Percentiles rank a stretch among this genome's conserved stretches.
phyloP scores from a whole-genome alignment of 2,329 filamentous ascomycete species.

The Verticillium dahliae region DNA sequence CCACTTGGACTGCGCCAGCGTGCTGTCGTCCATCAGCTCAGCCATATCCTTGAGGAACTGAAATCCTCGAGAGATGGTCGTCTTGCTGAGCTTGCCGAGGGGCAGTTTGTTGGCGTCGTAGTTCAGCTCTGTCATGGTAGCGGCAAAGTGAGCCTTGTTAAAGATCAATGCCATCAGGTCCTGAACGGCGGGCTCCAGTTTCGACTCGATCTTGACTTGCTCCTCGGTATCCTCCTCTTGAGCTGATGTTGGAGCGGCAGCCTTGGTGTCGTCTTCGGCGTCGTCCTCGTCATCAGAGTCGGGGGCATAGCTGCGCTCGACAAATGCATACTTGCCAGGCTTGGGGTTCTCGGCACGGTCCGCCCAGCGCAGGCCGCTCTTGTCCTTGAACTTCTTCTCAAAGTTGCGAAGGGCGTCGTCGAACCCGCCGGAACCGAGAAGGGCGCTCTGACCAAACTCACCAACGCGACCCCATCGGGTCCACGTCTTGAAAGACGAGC shows the following conservation, averaged over 20 bases:
- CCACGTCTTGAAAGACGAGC: constrained; percentile 51
- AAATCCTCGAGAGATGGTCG: constrained; percentile 69
- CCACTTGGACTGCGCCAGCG: constrained; percentile 38
- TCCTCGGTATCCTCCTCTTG: constrained; percentile 24
- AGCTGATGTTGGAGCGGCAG: constrained; percentile 23
- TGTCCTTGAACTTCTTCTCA: constrained; percentile 56
- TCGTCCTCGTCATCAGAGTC: constrained; percentile 54
- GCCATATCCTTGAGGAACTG: constrained; percentile 70
- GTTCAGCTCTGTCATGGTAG: constrained; percentile 59
- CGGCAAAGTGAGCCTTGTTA: constrained; percentile 65
- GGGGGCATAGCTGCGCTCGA: constrained; percentile 70
- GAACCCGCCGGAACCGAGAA: constrained; percentile 34
- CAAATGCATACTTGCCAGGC: constrained; percentile 68
- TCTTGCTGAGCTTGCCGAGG: constrained; percentile 76
- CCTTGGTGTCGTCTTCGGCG: constrained; percentile 18
- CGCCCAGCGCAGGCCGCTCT: constrained; percentile 51
- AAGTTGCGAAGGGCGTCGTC: constrained; percentile 41
- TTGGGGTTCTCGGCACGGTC: constrained; percentile 50
- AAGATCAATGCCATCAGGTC: constrained; percentile 76
- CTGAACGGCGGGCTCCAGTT: constrained; percentile 54
- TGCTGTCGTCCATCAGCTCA: constrained; percentile 51
- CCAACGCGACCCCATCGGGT: constrained; percentile 78
- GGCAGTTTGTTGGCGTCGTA: constrained; percentile 74
- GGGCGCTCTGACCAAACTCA: constrained; percentile 43
- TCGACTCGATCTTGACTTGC: constrained; percentile 33